Conservation (phyloP, 208 protist genomes). For the Leishmania tropica region DNA sequence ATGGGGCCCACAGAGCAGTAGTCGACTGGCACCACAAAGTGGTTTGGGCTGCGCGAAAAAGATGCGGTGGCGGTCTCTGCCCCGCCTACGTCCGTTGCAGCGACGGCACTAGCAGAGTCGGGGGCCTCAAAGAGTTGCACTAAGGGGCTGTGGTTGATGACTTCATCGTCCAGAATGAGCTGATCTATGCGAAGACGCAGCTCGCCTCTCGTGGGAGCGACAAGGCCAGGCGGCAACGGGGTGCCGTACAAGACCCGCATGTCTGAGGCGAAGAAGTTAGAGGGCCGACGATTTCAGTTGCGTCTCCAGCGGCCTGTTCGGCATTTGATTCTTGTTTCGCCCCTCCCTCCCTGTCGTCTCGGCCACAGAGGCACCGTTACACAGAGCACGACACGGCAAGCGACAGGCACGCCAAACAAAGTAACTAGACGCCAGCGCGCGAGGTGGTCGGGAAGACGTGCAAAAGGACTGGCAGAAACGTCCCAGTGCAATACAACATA, state of each 20-base stretch:
- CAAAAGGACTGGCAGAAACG: background rate
- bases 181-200: slow-evolving; percentile 85
- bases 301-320: background rate
- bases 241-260: slow-evolving; percentile 75
- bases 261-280: background rate
- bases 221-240: slow-evolving; percentile 66
- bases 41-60: slow-evolving; percentile 37
- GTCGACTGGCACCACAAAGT: slow-evolving; percentile 74
- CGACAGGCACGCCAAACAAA: background rate
- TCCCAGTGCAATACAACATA: background rate
- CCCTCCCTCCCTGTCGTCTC: background rate
- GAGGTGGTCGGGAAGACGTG: background rate
- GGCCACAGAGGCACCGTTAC: background rate
- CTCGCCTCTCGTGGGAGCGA: slow-evolving; percentile 73
- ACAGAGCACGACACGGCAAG: background rate
- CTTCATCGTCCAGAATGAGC: slow-evolving; percentile 71
- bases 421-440: background rate
- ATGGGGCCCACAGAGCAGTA: slow-evolving; percentile 77
- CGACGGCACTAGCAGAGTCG: background rate
- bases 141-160: slow-evolving; percentile 60
- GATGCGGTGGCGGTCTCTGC: slow-evolving; percentile 1
- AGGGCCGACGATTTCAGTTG: background rate
- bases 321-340: background rate
- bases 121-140: slow-evolving; percentile 37
- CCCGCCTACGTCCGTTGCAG: background rate